Base-by-base conservation (phyloP, 2,329 filamentous ascomycete species). In the Aspergillus sp. region DNA sequence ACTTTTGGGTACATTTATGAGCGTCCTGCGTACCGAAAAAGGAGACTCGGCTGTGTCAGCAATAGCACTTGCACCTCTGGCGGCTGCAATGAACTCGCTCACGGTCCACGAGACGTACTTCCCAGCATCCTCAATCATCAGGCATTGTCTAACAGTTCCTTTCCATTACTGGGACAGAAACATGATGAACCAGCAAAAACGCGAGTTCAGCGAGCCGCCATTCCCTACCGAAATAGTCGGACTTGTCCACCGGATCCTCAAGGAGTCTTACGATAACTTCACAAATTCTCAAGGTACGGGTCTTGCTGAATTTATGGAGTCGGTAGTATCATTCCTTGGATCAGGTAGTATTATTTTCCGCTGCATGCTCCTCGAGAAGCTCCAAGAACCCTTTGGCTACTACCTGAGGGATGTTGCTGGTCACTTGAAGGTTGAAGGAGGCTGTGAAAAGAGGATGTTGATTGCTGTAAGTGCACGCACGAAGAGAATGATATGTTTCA, bases 51-150 rank as follows among this genome's bases (percentile, higher is more conserved):
- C 87, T 6, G 83, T 89, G 46, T 85, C 88, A 5, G 80, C 91
- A 54, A 84, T 85, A 25, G 82, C 92, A 1, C 80, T 93, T 45
- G 92, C 96, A 63, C 90, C 89, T 1, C 70, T 95, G 3, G 86
- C 91, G 0, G 88, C 85, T 66, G 70, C 76, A 1, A 66, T 90
- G 4, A 68, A 80, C 43, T 56, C 60, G 34, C 74, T 72, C 52
- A 61, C 61, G 46, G 54, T 70, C 17, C 64, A 71, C 4, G 65
- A 72, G 38, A 69, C 71, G 4, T 74, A 69, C 62, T 60, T 81
- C 82, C 58, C 76, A 66, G 64, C 67, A 72, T 69, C 66, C 43
- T 69, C 69, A 17, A 66, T 79, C 5, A 64, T 78, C 25, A 61
- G 68, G 9, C 71, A 77, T 54, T 75, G 74, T 43, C 67, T 80